Conservation (phyloP, 2,329 filamentous ascomycete species). For the Penicillium sclerotigenum region DNA sequence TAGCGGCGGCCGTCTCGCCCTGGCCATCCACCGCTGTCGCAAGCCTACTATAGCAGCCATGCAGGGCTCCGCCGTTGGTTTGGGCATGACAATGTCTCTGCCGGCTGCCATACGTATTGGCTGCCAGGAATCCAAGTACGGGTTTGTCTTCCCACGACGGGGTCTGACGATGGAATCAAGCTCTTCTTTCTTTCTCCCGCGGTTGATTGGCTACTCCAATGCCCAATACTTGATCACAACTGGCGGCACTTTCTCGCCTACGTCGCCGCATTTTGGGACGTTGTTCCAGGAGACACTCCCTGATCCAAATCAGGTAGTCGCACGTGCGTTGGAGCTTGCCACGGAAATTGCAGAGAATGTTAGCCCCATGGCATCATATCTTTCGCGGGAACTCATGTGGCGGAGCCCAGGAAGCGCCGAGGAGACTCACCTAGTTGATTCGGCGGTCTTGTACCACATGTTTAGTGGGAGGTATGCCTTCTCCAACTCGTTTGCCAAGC, state of each 20-base stretch:
- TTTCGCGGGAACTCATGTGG: constrained; percentile 10
- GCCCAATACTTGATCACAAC: constrained; percentile 8
- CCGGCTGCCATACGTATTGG: constrained; percentile 1
- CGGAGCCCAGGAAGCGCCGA: constrained; percentile 7
- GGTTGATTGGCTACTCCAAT: constrained; percentile 8
- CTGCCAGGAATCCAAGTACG: constrained; percentile 4
- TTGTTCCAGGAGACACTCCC: constrained; percentile 8
- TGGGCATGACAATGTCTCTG: constrained; percentile 4
- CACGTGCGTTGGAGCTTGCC: constrained; percentile 6
- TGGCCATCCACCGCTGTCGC: constrained; percentile 3
- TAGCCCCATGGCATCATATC: constrained; percentile 5
- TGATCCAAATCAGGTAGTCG: background rate
- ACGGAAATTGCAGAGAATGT: constrained; percentile 2
- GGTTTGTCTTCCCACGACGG: constrained; percentile 7
- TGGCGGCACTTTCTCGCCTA: background rate
- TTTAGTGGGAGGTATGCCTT: constrained; percentile 4
- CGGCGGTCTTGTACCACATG: constrained; percentile 7
- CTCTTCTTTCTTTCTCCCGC: constrained; percentile 9
- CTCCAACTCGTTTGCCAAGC: too few relatives aligned
- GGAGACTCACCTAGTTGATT: constrained; percentile 8
- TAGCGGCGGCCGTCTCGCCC: constrained; percentile 2
- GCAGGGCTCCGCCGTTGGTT: background rate
- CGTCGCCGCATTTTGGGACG: background rate
- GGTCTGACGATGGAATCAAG: constrained; percentile 11
- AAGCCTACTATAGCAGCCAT: constrained; percentile 5